These are phyloP conservation scores for Leishmania gerbilli DNA, from an alignment of 208 protist genomes.

Conservation along the genomic window DNA sequence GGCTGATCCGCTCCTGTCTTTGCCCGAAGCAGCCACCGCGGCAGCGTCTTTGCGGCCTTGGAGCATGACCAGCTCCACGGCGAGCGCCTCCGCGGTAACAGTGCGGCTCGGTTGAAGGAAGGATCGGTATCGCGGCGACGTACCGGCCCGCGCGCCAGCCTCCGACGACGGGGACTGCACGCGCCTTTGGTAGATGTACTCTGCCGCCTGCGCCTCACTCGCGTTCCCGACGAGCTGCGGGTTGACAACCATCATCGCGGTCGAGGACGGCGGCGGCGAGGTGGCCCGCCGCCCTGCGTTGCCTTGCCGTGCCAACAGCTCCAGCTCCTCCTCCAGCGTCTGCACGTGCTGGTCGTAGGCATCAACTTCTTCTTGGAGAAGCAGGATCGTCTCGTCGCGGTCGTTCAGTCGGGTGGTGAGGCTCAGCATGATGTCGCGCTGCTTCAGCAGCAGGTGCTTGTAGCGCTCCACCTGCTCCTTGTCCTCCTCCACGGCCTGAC, in stretches of 20 bases:
- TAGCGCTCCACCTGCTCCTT: slow-evolving; percentile 94
- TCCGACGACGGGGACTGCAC: slow-evolving; percentile 11
- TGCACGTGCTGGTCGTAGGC: slow-evolving; percentile 84
- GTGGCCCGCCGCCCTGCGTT: slow-evolving; percentile 8
- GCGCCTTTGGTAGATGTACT: slow-evolving; percentile 42
- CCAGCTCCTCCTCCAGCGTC: slow-evolving; percentile 67
- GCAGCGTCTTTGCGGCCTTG: slow-evolving; percentile 7
- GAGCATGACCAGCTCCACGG: slow-evolving; percentile 65
- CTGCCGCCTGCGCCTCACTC: slow-evolving; percentile 42
- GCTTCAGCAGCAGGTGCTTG: slow-evolving; percentile 96
- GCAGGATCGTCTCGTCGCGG: slow-evolving; percentile 90
- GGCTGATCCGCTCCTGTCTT: no score
- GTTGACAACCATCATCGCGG: slow-evolving; percentile 19
- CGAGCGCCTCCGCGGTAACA: slow-evolving; percentile 66
- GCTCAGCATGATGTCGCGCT: slow-evolving; percentile 96
- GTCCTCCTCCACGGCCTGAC: slow-evolving; percentile 82
- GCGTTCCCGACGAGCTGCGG: slow-evolving; percentile 19
- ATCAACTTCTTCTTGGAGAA: slow-evolving; percentile 88
- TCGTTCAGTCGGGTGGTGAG: slow-evolving; percentile 93
- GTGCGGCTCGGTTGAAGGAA: slow-evolving; percentile 32
- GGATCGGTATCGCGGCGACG: slow-evolving; percentile 40
- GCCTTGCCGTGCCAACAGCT: slow-evolving; percentile 19
- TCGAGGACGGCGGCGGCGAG: background rate
- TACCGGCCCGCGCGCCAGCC: background rate
- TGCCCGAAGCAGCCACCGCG: background rate